These are phyloP conservation scores for Chaetomium cochliodes DNA, from an alignment of 495 filamentous ascomycete genomes.

Conservation along the genomic window DNA sequence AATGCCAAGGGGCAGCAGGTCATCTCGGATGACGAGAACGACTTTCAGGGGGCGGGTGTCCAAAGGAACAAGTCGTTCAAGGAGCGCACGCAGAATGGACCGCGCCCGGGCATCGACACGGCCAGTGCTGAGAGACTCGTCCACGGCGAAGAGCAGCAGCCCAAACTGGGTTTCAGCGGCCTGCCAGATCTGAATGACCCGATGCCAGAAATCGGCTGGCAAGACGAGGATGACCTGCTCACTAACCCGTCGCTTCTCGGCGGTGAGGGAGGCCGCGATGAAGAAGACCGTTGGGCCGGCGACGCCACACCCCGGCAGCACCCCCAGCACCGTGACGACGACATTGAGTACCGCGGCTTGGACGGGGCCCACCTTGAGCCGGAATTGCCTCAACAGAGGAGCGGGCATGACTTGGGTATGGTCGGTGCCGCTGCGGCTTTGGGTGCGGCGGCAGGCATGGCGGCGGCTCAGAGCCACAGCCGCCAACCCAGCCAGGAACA, in stretches of 20 bases:
- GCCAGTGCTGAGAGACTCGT: conserved; percentile 67
- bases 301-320: conserved; percentile 43
- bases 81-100: conserved; percentile 51
- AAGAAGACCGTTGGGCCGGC: conserved; percentile 41
- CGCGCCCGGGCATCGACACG: conserved; percentile 61
- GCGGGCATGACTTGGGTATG: conserved; percentile 33
- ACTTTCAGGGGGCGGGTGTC: conserved; percentile 40
- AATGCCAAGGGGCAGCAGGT: conserved; percentile 37
- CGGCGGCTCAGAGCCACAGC: conserved; percentile 48
- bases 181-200: conserved; percentile 60
- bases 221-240: conserved; percentile 56
- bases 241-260: conserved; percentile 45
- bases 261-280: conserved; percentile 36
- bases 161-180: conserved; percentile 60
- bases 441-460: conserved; percentile 45
- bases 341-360: conserved; percentile 37
- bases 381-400: conserved; percentile 18
- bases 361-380: conserved; percentile 25
- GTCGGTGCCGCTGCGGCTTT: conserved; percentile 40
- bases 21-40: conserved; percentile 31
- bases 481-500: conserved; percentile 50
- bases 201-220: conserved; percentile 66
- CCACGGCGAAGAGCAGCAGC: conserved; percentile 54
- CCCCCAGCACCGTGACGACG: conserved; percentile 37
- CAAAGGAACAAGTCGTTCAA: conserved; percentile 55